Percentiles rank a stretch among this genome's conserved stretches.
These are phyloP conservation scores for Chalciporus chontae DNA, from an alignment of 768 basidiomycete genomes.

Conservation along the genomic window DNA sequence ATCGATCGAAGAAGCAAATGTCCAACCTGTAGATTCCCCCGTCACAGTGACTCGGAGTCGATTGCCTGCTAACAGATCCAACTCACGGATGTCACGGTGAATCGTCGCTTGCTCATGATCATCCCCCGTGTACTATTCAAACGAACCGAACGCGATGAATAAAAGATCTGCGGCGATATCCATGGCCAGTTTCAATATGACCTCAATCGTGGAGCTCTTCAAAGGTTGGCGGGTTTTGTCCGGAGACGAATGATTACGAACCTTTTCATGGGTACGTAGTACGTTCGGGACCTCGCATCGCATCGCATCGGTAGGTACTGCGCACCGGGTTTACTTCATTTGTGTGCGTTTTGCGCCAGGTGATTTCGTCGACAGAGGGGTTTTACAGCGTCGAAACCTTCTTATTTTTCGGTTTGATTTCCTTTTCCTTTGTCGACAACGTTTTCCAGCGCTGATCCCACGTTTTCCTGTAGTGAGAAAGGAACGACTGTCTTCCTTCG, in stretches of 20 bases:
- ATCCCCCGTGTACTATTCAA: not conserved
- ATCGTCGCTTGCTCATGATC: not conserved
- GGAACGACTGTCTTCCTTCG: no score
- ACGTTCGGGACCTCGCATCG: conserved; percentile 1
- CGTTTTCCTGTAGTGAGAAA: no score
- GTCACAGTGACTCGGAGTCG: conserved; percentile 83
- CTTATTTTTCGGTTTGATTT: no score
- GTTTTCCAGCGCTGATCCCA: not conserved
- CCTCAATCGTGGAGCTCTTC: conserved; percentile 93
- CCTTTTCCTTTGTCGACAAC: no score
- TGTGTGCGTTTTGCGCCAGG: conserved; percentile 45
- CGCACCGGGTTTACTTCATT: conserved; percentile 6
- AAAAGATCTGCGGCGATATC: conserved; percentile 91
- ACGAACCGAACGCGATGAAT: conserved; percentile 5
- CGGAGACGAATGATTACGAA: conserved; percentile 93
- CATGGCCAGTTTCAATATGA: conserved; percentile 98
- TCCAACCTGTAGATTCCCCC: conserved; percentile 92
- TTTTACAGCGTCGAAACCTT: conserved; percentile 98
- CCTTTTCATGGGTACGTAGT: conserved; percentile 91
- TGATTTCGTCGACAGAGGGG: conserved; percentile 96
- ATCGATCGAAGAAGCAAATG: conserved; percentile 98
- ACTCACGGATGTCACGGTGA: conserved; percentile 5
- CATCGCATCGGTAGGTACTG: no score
- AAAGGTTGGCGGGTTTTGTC: conserved; percentile 89
- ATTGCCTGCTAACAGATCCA: conserved; percentile 8